These are phyloP conservation scores for Pistacia integerrima DNA, from an alignment of 345 rosid species.

Conservation along the genomic window DNA sequence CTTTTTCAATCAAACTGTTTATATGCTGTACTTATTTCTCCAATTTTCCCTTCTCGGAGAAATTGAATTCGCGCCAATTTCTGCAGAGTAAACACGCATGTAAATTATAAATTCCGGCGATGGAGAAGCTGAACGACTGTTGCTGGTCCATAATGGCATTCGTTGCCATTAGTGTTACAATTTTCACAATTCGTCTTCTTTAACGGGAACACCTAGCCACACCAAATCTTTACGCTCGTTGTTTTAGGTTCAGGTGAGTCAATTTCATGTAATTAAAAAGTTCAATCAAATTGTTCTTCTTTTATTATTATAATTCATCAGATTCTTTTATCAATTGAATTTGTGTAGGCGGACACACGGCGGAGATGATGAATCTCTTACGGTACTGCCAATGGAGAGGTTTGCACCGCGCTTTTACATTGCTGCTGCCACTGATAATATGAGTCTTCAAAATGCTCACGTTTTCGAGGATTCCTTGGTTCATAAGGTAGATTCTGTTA, in stretches of 20 bases:
- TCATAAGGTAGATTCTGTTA: conserved; percentile 35
- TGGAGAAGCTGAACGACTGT: not conserved
- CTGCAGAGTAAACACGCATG: not conserved
- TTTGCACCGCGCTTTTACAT: conserved; percentile 75
- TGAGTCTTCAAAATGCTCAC: conserved; percentile 92
- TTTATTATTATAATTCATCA: not conserved
- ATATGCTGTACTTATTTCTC: not conserved
- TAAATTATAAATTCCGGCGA: not conserved
- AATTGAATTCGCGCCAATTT: not conserved
- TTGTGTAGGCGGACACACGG: conserved; percentile 83
- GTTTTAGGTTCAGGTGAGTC: conserved; percentile 68
- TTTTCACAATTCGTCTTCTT: not conserved
- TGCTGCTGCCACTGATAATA: conserved; percentile 91
- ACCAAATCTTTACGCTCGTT: conserved; percentile 49
- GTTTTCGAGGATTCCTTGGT: conserved; percentile 59
- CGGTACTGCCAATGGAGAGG: conserved; percentile 58
- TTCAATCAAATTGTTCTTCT: not conserved
- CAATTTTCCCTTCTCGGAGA: not conserved
- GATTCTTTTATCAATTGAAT: not conserved
- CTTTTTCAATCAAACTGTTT: no score
- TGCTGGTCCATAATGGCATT: not conserved
- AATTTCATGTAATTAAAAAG: not conserved
- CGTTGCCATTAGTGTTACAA: not conserved
- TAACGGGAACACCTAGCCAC: conserved; percentile 46
- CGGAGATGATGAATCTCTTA: conserved; percentile 88